A percentile compares a stretch with the other conserved stretches of the same genome.
These are phyloP conservation scores for Fragaria vesca DNA, from an alignment of 306 rosid genomes.

Conservation along the genomic window DNA sequence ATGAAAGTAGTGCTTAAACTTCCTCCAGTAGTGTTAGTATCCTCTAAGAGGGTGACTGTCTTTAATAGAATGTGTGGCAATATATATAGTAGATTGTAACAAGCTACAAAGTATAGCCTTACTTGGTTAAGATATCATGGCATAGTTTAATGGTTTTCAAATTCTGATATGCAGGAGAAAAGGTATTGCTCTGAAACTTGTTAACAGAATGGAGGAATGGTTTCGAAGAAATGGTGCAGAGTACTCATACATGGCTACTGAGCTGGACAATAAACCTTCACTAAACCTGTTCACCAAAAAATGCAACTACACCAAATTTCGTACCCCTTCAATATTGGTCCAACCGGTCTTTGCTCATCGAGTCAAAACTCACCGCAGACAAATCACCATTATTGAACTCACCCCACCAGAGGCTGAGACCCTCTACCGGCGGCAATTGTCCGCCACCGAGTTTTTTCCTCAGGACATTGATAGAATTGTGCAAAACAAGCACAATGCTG, in stretches of 20 bases:
- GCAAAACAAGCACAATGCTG: conserved; percentile 53
- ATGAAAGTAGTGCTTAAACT: not conserved
- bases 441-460: conserved; percentile 72
- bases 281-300: conserved; percentile 65
- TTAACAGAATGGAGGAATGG: conserved; percentile 61
- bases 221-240: conserved; percentile 62
- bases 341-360: conserved; percentile 71
- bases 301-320: conserved; percentile 67
- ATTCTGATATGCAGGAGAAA: conserved; percentile 47
- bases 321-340: conserved; percentile 72
- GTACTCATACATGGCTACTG: conserved; percentile 80
- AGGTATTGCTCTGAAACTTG: conserved; percentile 65
- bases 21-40: not conserved
- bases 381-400: conserved; percentile 46
- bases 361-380: conserved; percentile 20
- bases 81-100: not conserved
- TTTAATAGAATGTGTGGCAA: not conserved
- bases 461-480: conserved; percentile 66
- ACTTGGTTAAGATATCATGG: not conserved
- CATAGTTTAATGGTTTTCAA: not conserved
- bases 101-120: not conserved
- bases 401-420: conserved; percentile 41
- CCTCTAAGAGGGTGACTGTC: not conserved
- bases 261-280: conserved; percentile 63
- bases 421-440: conserved; percentile 55